phyloP scores from a whole-genome alignment of 768 basidiomycete genomes.

The Tylopilus rubrobrunneus region DNA sequence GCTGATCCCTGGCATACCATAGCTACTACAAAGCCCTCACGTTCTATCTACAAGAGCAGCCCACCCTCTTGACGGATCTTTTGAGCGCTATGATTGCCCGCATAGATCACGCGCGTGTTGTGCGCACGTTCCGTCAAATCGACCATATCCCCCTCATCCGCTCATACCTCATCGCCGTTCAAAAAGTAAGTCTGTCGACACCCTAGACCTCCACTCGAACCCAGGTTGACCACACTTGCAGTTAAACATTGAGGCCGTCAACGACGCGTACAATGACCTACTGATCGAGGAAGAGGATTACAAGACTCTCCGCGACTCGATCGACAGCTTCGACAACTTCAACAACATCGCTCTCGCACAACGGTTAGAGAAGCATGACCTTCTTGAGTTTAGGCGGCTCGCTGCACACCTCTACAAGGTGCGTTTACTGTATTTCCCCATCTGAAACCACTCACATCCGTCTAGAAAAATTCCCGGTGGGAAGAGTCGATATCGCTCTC shows the following conservation, averaged over 20 bases:
- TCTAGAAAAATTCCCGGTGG: constrained; percentile 90
- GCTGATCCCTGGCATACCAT: constrained; percentile 7
- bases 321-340: constrained; percentile 98
- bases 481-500: constrained; percentile 94
- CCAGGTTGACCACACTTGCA: constrained; percentile 32
- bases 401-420: constrained; percentile 97
- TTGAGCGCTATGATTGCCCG: constrained; percentile 89
- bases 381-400: constrained; percentile 92
- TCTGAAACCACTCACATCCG: neutral
- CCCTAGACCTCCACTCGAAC: neutral
- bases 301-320: constrained; percentile 94
- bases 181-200: constrained; percentile 57
- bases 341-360: constrained; percentile 85
- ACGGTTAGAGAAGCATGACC: constrained; percentile 82
- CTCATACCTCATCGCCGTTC: constrained; percentile 94
- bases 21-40: constrained; percentile 94
- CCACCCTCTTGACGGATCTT: constrained; percentile 88
- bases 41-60: constrained; percentile 94
- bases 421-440: constrained; percentile 3
- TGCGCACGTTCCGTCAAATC: constrained; percentile 91
- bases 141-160: constrained; percentile 96
- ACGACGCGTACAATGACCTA: constrained; percentile 97
- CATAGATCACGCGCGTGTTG: constrained; percentile 93
- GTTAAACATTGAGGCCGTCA: constrained; percentile 95
- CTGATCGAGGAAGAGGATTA: constrained; percentile 99